phyloP scores from a whole-genome alignment of 75 land plant species.

The Sequoia sempervirens region DNA sequence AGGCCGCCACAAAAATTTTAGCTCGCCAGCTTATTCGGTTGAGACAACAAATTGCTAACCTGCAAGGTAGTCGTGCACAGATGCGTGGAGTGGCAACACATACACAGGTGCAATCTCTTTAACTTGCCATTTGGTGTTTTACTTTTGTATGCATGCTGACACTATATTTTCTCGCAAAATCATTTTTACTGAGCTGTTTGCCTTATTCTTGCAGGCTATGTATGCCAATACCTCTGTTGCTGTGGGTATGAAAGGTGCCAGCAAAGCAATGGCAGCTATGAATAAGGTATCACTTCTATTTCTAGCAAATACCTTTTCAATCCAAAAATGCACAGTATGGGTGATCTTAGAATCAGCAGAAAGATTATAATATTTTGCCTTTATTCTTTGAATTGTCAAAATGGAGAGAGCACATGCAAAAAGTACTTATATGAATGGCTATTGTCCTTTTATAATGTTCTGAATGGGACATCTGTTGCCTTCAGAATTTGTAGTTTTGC shows the following conservation, averaged over 20 bases:
- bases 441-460: neutral
- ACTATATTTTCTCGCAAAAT: neutral
- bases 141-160: neutral
- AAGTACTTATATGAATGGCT: neutral
- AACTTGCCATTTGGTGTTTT: neutral
- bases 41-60: constrained; percentile 88
- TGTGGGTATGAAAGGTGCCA: constrained; percentile 90
- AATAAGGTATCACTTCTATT: constrained; percentile 65
- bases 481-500: neutral
- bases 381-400: neutral
- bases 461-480: neutral
- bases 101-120: constrained; percentile 61
- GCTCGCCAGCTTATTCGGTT: constrained; percentile 89
- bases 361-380: neutral
- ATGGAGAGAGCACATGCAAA: neutral
- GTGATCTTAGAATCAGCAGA: neutral
- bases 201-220: constrained; percentile 64
- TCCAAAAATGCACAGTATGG: neutral
- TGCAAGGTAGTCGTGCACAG: constrained; percentile 96
- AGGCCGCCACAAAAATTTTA: constrained; percentile 85
- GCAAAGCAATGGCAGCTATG: constrained; percentile 93
- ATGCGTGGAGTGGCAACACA: constrained; percentile 97
- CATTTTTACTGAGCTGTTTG: neutral
- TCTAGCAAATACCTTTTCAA: neutral
- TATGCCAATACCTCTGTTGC: constrained; percentile 87